Percentiles rank a stretch among this genome's conserved stretches.
Evolutionary conservation across 768 basidiomycete genomes (phyloP).

Genomic region (Lyophyllum atratum): DNA sequence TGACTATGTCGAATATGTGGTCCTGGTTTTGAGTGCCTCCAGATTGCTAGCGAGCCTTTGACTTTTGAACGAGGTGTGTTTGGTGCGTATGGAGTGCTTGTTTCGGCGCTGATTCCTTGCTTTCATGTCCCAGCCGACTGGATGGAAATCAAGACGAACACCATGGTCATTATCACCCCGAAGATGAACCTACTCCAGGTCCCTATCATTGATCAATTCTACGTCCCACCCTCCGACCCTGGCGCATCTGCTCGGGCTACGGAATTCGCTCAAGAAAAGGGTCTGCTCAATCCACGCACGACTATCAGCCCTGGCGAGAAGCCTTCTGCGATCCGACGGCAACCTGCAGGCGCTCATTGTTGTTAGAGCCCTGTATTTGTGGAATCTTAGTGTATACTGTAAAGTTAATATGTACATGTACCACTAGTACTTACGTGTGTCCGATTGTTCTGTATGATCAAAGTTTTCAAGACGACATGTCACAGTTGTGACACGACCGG

Average conservation of each 20-base stretch:
- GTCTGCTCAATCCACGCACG: slow-evolving; percentile 68
- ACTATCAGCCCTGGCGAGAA: slow-evolving; percentile 26
- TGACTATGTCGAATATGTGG: slow-evolving; percentile 11
- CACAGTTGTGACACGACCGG: slow-evolving; percentile 4
- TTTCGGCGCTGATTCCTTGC: slow-evolving; percentile 3
- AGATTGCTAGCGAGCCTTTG: slow-evolving; percentile 91
- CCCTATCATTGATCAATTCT: slow-evolving; percentile 92
- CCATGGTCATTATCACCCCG: slow-evolving; percentile 92
- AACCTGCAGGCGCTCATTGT: slow-evolving; percentile 18
- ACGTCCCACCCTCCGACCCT: slow-evolving; percentile 85
- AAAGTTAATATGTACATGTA: slow-evolving; percentile 3
- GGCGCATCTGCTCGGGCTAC: slow-evolving; percentile 66
- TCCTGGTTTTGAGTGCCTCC: slow-evolving; percentile 14
- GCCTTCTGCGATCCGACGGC: slow-evolving; percentile 10
- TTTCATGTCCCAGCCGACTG: slow-evolving; percentile 69
- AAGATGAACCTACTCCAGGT: slow-evolving; percentile 96
- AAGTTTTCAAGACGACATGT: not conserved
- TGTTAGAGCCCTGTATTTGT: slow-evolving; percentile 4
- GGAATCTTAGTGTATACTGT: not conserved
- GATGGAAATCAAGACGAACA: slow-evolving; percentile 98
- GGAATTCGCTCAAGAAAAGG: slow-evolving; percentile 87
- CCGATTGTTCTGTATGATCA: no score
- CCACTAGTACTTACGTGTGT: no score
- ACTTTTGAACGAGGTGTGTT: slow-evolving; percentile 88
- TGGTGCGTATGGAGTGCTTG: slow-evolving; percentile 5